Evolutionary conservation across 306 rosid genomes (phyloP), one percentile per base, ranked within the genome.

Genomic region (Cercis canadensis): DNA sequence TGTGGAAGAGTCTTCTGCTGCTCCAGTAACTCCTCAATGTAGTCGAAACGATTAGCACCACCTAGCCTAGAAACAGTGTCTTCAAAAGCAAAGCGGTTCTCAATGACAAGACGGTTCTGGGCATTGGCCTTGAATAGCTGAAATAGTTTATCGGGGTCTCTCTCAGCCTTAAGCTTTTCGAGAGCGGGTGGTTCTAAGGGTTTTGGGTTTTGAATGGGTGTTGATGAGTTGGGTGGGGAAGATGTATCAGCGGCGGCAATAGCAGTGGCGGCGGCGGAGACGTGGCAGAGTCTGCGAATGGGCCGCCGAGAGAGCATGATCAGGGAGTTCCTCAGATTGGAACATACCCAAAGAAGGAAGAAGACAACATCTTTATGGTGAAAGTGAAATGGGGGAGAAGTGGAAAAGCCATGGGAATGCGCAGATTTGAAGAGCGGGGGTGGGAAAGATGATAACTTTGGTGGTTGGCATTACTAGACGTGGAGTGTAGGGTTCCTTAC

Each of bases 241-340:
- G 74, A 7, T 32, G 58, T 37, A 18, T 79, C 74, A 36, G 51
- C 16, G 19, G 72, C 78, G 45, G 43, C 57, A 78, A 69, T 11
- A 19, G 47, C 19, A 10, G 76, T 0, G 40, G 72, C 24, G 15
- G 76, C 64, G 37, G 80, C 57, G 53, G 80, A 76, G 54, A 73
- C 57, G 63, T 71, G 73, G 66, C 76, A 80, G 77, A 90, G 70
- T 85, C 89, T 86, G 90, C 84, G 89, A 79, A 72, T 45, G 49
- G 84, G 79, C 75, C 90, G 95, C 86, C 84, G 88, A 70, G 86
- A 75, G 82, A 83, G 89, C 97, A 90, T 90, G 78, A 78, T 87
- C 76, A 64, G 80, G 82, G 56, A 34, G 67, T 43, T 39, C 51
- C 74, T 53, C 51, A 73, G 67, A 65, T 49, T 47, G 72, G 79